phyloP scores from a whole-genome alignment of 1,284 basidiomycete species.

The Leccinum subfulvum region DNA sequence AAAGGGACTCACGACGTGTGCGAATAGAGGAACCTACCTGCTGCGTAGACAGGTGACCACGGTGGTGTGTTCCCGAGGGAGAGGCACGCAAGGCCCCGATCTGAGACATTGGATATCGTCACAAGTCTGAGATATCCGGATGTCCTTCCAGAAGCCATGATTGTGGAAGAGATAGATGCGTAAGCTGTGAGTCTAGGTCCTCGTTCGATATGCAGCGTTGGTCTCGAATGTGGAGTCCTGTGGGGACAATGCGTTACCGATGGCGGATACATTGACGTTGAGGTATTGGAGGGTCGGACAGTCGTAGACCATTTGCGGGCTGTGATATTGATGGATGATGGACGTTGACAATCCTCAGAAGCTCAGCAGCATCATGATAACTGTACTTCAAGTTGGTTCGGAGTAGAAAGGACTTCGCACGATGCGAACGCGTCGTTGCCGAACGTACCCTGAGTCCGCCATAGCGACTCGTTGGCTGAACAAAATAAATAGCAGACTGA shows the following conservation, averaged over 20 bases:
- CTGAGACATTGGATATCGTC: too few species aligned
- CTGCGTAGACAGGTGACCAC: constrained; percentile 14
- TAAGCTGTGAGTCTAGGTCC: constrained; percentile 7
- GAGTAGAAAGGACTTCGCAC: too few species aligned
- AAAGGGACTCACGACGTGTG: not conserved
- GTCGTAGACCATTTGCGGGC: constrained; percentile 3
- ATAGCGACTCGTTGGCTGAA: too few species aligned
- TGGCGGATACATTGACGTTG: constrained; percentile 9
- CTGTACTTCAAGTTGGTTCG: too few species aligned
- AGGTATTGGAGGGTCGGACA: constrained; percentile 24
- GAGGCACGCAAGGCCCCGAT: too few species aligned
- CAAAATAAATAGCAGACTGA: too few species aligned
- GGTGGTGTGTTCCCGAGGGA: too few species aligned
- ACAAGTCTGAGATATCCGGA: not conserved
- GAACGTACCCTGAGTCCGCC: too few species aligned
- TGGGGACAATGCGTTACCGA: constrained; percentile 15
- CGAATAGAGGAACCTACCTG: constrained; percentile 22
- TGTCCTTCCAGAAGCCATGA: constrained; percentile 30
- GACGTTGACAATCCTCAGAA: constrained; percentile 3
- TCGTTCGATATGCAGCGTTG: constrained; percentile 17
- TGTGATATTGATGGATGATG: too few species aligned
- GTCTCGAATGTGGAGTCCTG: constrained; percentile 21
- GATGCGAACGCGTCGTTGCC: too few species aligned
- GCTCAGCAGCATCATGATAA: too few species aligned
- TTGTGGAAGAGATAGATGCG: constrained; percentile 22